A percentile compares a stretch with the other conserved stretches of the same genome.
Conservation (phyloP, 192 early-diverging fungal species). For the Coemansia sp. region DNA sequence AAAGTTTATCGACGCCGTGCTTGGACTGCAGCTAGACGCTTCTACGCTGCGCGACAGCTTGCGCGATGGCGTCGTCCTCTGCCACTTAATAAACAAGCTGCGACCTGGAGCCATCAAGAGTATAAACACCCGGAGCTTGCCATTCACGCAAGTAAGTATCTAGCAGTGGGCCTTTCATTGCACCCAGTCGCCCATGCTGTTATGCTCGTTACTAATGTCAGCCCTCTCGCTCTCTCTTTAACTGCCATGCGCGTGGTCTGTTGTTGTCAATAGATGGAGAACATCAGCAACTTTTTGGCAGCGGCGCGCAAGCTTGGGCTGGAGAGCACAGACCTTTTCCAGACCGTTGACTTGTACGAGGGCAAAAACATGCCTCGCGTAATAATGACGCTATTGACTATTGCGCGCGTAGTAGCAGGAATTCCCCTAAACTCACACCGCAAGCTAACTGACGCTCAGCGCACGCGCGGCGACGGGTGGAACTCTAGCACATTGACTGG, state of each 20-base stretch:
- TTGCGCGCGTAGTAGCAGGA: slow-evolving; percentile 62
- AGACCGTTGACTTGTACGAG: slow-evolving; percentile 79
- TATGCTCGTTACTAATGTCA: neutral
- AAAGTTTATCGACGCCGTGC: slow-evolving; percentile 62
- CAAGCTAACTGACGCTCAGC: slow-evolving; percentile 31
- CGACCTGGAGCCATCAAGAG: slow-evolving; percentile 69
- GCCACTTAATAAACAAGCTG: slow-evolving; percentile 76
- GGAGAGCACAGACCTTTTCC: slow-evolving; percentile 71
- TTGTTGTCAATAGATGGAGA: slow-evolving; percentile 70
- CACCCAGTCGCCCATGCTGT: neutral
- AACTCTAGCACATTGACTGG: slow-evolving; percentile 42
- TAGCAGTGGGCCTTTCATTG: neutral
- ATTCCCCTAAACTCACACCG: slow-evolving; percentile 50
- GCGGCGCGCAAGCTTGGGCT: slow-evolving; percentile 73
- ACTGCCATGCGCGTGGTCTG: neutral
- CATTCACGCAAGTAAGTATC: slow-evolving; percentile 66
- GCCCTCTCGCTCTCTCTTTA: neutral
- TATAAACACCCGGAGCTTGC: slow-evolving; percentile 67
- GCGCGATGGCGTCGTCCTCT: slow-evolving; percentile 76
- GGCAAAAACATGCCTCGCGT: slow-evolving; percentile 78
- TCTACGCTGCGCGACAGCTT: slow-evolving; percentile 61
- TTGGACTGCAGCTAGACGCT: slow-evolving; percentile 57
- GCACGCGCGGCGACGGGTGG: slow-evolving; percentile 39
- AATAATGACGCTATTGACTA: slow-evolving; percentile 70
- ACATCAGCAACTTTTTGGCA: slow-evolving; percentile 72